Percentiles rank a stretch among this genome's conserved stretches.
Evolutionary conservation across 768 basidiomycete genomes (phyloP).

Genomic region (Pleurotus giganteus): DNA sequence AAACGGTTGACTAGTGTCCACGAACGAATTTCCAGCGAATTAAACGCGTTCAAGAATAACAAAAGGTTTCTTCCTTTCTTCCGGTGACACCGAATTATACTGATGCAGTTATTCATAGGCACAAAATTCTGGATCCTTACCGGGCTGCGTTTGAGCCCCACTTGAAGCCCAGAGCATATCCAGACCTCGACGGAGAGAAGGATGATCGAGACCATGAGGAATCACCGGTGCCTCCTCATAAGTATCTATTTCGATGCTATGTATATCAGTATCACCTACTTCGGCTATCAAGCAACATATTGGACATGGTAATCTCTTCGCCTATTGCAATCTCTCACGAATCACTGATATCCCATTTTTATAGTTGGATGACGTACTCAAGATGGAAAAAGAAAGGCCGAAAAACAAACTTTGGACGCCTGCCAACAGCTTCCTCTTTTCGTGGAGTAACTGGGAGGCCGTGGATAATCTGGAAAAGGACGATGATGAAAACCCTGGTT

Average conservation of each 20-base stretch:
- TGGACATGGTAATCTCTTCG: conserved; percentile 37
- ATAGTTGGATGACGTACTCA: conserved; percentile 57
- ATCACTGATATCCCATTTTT: neutral
- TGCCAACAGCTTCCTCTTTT: conserved; percentile 31
- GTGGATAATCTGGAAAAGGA: conserved; percentile 40
- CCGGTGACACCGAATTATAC: neutral
- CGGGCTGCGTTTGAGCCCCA: conserved; percentile 42
- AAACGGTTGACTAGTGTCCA: conserved; percentile 35
- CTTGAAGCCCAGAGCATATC: conserved; percentile 19
- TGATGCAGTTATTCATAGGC: conserved; percentile 22
- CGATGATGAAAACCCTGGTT: conserved; percentile 76
- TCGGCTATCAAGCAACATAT: conserved; percentile 33
- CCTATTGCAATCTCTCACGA: neutral
- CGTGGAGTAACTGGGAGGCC: conserved; percentile 44
- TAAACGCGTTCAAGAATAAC: conserved; percentile 47
- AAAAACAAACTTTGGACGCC: conserved; percentile 59
- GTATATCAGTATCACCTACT: conserved; percentile 63
- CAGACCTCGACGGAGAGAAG: conserved; percentile 20
- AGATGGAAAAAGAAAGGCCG: conserved; percentile 48
- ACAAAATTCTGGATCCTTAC: conserved; percentile 62
- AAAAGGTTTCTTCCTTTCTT: conserved; percentile 41
- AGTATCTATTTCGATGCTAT: conserved; percentile 71
- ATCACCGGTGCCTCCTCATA: conserved; percentile 47
- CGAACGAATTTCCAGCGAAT: conserved; percentile 28
- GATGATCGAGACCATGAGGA: conserved; percentile 23